Evolutionary conservation across 108 stramenopile species (phyloP).

Genomic region (Cylindrotheca closterium): DNA sequence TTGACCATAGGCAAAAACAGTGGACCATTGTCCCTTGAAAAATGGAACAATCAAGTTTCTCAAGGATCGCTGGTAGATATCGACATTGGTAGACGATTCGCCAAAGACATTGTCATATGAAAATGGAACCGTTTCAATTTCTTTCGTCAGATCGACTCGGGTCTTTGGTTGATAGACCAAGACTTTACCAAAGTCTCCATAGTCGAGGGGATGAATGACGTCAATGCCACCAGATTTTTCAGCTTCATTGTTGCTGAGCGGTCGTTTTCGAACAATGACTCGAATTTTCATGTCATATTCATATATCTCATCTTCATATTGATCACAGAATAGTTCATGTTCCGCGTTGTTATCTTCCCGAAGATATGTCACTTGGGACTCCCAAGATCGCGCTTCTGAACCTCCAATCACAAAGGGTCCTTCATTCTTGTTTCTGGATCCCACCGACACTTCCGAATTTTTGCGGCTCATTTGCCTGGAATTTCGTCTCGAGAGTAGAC

Average conservation of each 20-base stretch:
- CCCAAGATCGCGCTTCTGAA: slow-evolving; percentile 60
- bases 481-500: background rate
- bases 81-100: slow-evolving; percentile 65
- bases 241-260: slow-evolving; percentile 69
- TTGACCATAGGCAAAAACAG: slow-evolving; percentile 93
- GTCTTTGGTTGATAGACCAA: slow-evolving; percentile 96
- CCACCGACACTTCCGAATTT: background rate
- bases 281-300: slow-evolving; percentile 84
- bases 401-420: slow-evolving; percentile 46
- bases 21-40: slow-evolving; percentile 86
- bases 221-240: slow-evolving; percentile 67
- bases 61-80: slow-evolving; percentile 84
- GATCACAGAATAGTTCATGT: slow-evolving; percentile 48
- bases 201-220: slow-evolving; percentile 79
- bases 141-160: slow-evolving; percentile 96
- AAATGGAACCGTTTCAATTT: slow-evolving; percentile 91
- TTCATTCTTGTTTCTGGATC: slow-evolving; percentile 3
- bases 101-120: slow-evolving; percentile 95
- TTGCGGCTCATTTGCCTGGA: background rate
- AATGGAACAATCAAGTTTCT: slow-evolving; percentile 86
- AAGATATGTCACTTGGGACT: slow-evolving; percentile 47
- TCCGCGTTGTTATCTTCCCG: slow-evolving; percentile 57
- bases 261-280: slow-evolving; percentile 89
- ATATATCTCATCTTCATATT: slow-evolving; percentile 14
- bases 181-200: slow-evolving; percentile 66